Evolutionary conservation across 768 basidiomycete species (phyloP), one percentile per base, ranked within the genome.

Genomic region (Lentinula raphanica): DNA sequence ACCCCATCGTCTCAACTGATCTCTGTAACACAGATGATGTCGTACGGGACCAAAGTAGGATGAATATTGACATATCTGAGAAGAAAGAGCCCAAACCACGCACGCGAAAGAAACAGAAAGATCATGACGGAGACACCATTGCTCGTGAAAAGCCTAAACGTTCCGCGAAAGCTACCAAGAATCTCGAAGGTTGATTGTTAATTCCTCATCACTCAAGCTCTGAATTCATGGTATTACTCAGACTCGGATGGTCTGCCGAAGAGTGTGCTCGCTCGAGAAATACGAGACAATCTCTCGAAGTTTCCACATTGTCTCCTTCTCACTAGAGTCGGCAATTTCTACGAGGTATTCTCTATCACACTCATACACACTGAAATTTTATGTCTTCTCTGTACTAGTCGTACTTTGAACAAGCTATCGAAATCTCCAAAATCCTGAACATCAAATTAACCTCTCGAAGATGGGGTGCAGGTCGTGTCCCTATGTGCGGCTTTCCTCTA

Each of bases 251-350:
- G 36, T 21, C 46, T 46, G 7, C 59, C 79, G 2, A 72, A 68
- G 39, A 84, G 77, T 25, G 71, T 78, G 48, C 79, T 96, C 21
- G 88, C 92, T 2, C 77, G 68, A 44, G 87, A 86, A 62, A 87
- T 98, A 31, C 76, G 82, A 61, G 71, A 80, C 25, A 93, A 97
- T 66, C 76, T 90, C 19, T 73, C 76, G 39, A 82, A 74, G 48
- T 97, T 93, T 66, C 90, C 95, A 21, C 90, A 94, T 64, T 95
- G 94, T 67, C 79, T 97, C 28, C 76, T 98, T 25, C 79, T 98
- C 17, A 98, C 94, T 7, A 84, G 92, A 54, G 94, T 98, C 11
- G 95, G 95, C 13, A 88, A 93, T 65, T 98, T 98, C 70, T 98
- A 96, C 67, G 95, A 98, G 82, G 95, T 92, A 68, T 39, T 74